Base-by-base conservation (phyloP, 768 basidiomycete genomes). In the Tylopilus rubrobrunneus region DNA sequence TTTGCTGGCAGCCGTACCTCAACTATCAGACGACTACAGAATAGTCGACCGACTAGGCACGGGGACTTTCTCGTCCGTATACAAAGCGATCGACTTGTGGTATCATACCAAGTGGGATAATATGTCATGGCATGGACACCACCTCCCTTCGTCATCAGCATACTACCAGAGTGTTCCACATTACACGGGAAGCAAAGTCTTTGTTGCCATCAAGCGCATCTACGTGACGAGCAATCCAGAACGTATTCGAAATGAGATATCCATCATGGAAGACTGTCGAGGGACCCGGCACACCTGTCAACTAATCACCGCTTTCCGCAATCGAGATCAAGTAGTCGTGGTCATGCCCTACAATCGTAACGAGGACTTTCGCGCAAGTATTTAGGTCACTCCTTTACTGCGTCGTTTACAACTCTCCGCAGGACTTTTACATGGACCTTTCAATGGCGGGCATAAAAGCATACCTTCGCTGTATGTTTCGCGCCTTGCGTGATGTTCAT, bases 41-140 rank as follows among this genome's bases (percentile, higher is more conserved):
- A 76, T 98, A 34, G 69, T 98, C 34, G 96, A 98, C 73, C 82
- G 95, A 1, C 80, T 99, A 1, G 97, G 97, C 14, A 98, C 95
- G 50, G 96, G 96, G 15, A 99, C 96, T 1, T 99, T 99, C 73
- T 98, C 96, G 0, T 94, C 94, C 10, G 97, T 99, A n/a, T 99
- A 98, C 79, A 97, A 98, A 64, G 97, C 95, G 0, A 70, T 95
- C 58, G 97, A 99, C 69, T 62, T 88, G 15, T 72, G 78, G 53
- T 82, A 88, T 62, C 82, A 91, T 60, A 73, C 78, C 46, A 87
- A 88, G 49, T 91, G 84, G 85, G 80, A 89, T 67, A 91, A 92
- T 62, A 59, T 69, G 5, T 76, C 82, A 12, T 92, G 90, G 90
- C 82, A 82, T 31, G 86, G 86, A 1, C 69, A 73, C 44, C 87